These are phyloP conservation scores for Teratosphaeria gauchensis DNA, from an alignment of 2,329 filamentous ascomycete genomes.

Conservation along the genomic window DNA sequence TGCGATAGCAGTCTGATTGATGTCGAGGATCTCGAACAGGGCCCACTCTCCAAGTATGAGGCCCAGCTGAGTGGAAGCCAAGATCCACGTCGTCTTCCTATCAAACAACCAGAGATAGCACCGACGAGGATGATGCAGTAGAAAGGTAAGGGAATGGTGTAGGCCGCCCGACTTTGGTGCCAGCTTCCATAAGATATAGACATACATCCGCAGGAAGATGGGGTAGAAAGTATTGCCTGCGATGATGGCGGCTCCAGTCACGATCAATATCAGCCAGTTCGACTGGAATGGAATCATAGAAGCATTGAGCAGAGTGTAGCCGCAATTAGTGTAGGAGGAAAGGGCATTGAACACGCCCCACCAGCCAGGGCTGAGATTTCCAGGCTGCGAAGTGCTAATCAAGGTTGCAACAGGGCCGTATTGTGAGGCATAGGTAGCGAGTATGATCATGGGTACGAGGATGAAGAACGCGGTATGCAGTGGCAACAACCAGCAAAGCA, in stretches of 20 bases:
- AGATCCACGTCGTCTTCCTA: constrained; percentile 12
- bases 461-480: neutral
- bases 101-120: constrained; percentile 59
- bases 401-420: neutral
- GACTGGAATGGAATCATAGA: constrained; percentile 55
- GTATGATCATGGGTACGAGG: neutral
- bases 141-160: constrained; percentile 27
- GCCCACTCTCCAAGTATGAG: constrained; percentile 17
- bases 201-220: constrained; percentile 45
- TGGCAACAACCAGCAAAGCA: neutral
- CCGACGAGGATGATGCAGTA: constrained; percentile 35
- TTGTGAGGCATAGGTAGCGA: neutral
- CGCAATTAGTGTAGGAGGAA: constrained; percentile 71
- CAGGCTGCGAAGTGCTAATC: neutral
- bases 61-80: constrained; percentile 3
- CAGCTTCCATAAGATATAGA: constrained; percentile 42
- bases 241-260: constrained; percentile 39
- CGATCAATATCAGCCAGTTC: constrained; percentile 34
- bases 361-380: constrained; percentile 52
- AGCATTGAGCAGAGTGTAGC: constrained; percentile 55
- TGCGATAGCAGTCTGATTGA: constrained; percentile 5
- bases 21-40: constrained; percentile 6
- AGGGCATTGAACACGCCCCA: constrained; percentile 78
- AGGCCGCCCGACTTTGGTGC: constrained; percentile 8
- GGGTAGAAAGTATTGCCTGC: constrained; percentile 50